Evolutionary conservation across 768 basidiomycete species (phyloP).

Genomic region (Pulveroboletus sp.): DNA sequence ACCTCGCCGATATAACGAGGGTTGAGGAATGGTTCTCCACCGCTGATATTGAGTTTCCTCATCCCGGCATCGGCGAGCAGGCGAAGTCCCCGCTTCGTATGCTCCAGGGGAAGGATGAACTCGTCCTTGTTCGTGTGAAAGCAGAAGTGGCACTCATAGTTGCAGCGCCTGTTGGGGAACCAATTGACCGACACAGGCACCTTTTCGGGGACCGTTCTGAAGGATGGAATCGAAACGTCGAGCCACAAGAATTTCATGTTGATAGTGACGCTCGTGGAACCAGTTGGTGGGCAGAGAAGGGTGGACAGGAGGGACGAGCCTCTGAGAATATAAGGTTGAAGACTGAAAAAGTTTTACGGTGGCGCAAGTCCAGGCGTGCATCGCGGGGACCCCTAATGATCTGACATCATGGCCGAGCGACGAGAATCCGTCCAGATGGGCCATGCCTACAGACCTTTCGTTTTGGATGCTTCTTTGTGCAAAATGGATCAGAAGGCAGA

Average conservation of each 20-base stretch:
- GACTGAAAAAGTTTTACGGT: not conserved
- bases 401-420: not conserved
- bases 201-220: conserved; percentile 4
- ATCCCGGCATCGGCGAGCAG: conserved; percentile 33
- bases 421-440: not conserved
- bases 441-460: not conserved
- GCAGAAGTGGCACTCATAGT: conserved; percentile 40
- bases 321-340: not conserved
- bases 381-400: not conserved
- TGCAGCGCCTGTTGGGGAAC: conserved; percentile 28
- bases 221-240: conserved; percentile 16
- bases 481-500: not conserved
- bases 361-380: not conserved
- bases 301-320: not conserved
- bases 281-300: not conserved
- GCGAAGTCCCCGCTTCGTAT: conserved; percentile 33
- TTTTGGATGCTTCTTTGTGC: not conserved
- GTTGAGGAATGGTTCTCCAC: conserved; percentile 37
- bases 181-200: conserved; percentile 27
- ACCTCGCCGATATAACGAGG: conserved; percentile 37
- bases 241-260: conserved; percentile 16
- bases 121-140: conserved; percentile 39
- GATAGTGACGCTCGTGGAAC: not conserved
- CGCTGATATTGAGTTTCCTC: conserved; percentile 36
- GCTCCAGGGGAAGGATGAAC: conserved; percentile 33